Percentiles rank a stretch among this genome's conserved stretches.
These are phyloP conservation scores for Globisporangium uncinulatum DNA, from an alignment of 352 stramenopile genomes.

Conservation along the genomic window DNA sequence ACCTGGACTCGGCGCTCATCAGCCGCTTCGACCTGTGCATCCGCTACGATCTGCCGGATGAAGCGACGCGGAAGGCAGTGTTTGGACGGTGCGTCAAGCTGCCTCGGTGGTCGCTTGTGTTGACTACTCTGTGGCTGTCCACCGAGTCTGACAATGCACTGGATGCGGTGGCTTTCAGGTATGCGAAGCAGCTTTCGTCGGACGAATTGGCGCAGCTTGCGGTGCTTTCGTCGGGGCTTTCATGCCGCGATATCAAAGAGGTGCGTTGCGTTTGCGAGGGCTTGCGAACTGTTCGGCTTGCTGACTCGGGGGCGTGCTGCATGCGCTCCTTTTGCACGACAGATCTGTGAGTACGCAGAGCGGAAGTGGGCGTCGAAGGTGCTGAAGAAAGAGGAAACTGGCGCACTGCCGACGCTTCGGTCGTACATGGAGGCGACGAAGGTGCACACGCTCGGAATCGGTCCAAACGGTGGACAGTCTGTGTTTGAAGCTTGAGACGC, in stretches of 20 bases:
- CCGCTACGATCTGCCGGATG: constrained; percentile 87
- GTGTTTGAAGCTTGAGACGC: constrained; percentile 45
- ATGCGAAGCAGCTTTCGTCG: constrained; percentile 84
- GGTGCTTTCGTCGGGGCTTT: constrained; percentile 75
- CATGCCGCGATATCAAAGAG: constrained; percentile 93
- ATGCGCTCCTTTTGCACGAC: not conserved
- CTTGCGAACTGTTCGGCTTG: not conserved
- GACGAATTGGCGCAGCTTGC: constrained; percentile 80
- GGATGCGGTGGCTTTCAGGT: constrained; percentile 25
- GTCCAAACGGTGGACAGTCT: constrained; percentile 29
- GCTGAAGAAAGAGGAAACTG: constrained; percentile 77
- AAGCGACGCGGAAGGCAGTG: constrained; percentile 75
- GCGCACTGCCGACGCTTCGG: constrained; percentile 57
- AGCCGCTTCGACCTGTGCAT: constrained; percentile 93
- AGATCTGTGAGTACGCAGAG: constrained; percentile 92
- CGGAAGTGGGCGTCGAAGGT: constrained; percentile 90
- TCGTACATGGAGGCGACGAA: constrained; percentile 78
- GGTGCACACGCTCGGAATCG: constrained; percentile 47
- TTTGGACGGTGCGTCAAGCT: constrained; percentile 66
- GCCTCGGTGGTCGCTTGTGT: not conserved
- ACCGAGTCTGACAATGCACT: not conserved
- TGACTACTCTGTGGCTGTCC: not conserved
- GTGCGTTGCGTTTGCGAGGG: constrained; percentile 16
- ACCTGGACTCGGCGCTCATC: constrained; percentile 90
- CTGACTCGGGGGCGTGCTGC: too few relatives aligned